phyloP scores from a whole-genome alignment of 805 yeast genomes.

The Suhomyces faveliae region DNA sequence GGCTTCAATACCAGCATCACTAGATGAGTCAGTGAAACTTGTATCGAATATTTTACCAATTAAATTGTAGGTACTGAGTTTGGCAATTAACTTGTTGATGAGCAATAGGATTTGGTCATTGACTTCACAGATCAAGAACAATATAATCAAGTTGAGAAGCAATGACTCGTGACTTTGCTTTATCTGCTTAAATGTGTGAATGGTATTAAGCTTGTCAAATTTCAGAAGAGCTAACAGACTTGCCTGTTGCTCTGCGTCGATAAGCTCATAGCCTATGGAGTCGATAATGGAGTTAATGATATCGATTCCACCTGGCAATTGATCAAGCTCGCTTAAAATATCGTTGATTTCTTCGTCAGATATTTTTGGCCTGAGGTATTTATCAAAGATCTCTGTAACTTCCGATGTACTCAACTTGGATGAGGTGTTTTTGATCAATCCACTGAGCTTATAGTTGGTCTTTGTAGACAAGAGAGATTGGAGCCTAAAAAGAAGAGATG shows the following conservation, averaged over 20 bases:
- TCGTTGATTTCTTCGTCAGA: conserved; percentile 21
- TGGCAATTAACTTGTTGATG: conserved; percentile 22
- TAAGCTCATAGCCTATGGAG: conserved; percentile 6
- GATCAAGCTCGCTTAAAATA: conserved; percentile 22
- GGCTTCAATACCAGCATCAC: conserved; percentile 15
- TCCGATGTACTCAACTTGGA: conserved; percentile 13
- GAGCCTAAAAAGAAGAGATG: conserved; percentile 21
- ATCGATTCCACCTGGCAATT: conserved; percentile 26
- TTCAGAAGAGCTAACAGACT: conserved; percentile 18
- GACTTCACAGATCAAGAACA: conserved; percentile 34
- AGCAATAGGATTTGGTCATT: conserved; percentile 25
- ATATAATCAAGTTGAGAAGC: conserved; percentile 27
- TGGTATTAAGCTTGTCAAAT: conserved; percentile 23
- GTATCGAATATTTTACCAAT: conserved; percentile 26
- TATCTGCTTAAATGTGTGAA: conserved; percentile 29
- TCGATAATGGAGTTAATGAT: conserved; percentile 23
- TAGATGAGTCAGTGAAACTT: conserved; percentile 16
- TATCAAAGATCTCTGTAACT: conserved; percentile 24
- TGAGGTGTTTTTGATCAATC: conserved; percentile 12
- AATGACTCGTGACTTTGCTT: conserved; percentile 27
- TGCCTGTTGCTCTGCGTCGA: not conserved
- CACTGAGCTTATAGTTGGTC: conserved; percentile 24
- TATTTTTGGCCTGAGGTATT: conserved; percentile 23
- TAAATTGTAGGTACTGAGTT: conserved; percentile 25
- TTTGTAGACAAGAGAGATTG: conserved; percentile 28